Evolutionary conservation across 768 basidiomycete species (phyloP).

Genomic region (Tricholomella constricta): DNA sequence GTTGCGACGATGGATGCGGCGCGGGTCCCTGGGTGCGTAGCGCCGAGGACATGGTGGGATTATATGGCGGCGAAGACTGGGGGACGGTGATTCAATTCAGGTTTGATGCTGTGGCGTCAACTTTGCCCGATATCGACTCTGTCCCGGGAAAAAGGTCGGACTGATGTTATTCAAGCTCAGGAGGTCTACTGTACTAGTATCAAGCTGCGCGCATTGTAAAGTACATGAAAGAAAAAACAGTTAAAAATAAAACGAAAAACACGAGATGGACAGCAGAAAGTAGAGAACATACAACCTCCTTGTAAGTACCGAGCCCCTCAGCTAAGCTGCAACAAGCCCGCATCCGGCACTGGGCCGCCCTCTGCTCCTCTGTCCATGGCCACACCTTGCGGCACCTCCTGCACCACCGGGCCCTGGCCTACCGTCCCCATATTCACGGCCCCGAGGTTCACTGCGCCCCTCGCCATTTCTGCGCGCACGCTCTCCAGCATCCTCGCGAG

Average conservation of each 20-base stretch:
- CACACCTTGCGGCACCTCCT: conserved; percentile 47
- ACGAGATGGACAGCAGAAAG: background rate
- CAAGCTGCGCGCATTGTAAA: background rate
- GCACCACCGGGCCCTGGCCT: conserved; percentile 60
- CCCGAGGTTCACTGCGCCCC: conserved; percentile 37
- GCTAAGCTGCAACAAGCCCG: conserved; percentile 52
- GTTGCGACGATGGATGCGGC: background rate
- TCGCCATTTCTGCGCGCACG: conserved; percentile 64
- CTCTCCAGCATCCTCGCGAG: conserved; percentile 73
- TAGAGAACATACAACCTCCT: no score
- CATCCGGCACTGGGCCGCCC: conserved; percentile 57
- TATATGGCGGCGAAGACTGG: background rate
- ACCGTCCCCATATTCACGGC: conserved; percentile 53
- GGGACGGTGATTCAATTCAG: no score
- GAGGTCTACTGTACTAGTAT: background rate
- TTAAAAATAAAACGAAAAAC: no score
- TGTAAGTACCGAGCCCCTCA: no score
- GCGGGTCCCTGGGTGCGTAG: background rate
- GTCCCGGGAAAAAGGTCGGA: no score
- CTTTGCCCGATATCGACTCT: no score
- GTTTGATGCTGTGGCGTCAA: no score
- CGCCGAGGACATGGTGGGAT: background rate
- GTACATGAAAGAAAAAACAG: background rate
- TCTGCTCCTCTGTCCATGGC: conserved; percentile 49
- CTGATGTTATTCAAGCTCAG: background rate